Percentiles rank a stretch among this genome's conserved stretches.
These are phyloP conservation scores for Aspergillus intermedius DNA, from an alignment of 2,329 filamentous ascomycete species.

Conservation along the genomic window DNA sequence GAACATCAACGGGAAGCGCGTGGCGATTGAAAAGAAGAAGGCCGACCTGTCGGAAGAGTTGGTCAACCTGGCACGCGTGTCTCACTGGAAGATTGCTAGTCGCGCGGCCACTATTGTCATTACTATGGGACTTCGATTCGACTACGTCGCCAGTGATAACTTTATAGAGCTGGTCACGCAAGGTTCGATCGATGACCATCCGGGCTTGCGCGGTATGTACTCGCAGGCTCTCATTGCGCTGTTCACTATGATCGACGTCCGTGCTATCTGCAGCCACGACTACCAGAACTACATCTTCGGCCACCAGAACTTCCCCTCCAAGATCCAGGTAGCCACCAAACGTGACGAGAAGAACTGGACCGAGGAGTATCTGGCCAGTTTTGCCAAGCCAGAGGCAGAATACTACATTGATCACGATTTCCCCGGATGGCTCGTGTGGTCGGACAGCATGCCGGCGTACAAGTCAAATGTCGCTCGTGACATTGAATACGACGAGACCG, in stretches of 20 bases:
- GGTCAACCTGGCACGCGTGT: constrained; percentile 65
- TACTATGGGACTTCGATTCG: constrained; percentile 85
- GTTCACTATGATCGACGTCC: constrained; percentile 80
- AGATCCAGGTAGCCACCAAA: constrained; percentile 65
- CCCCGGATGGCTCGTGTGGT: constrained; percentile 95
- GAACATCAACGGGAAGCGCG: constrained; percentile 68
- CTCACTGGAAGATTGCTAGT: constrained; percentile 95
- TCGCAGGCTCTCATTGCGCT: constrained; percentile 69
- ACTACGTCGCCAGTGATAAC: constrained; percentile 71
- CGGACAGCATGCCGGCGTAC: constrained; percentile 74
- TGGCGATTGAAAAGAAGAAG: constrained; percentile 77
- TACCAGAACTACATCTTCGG: constrained; percentile 82
- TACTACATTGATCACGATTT: constrained; percentile 90
- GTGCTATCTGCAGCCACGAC: constrained; percentile 76
- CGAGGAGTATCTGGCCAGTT: constrained; percentile 66
- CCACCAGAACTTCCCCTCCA: constrained; percentile 70
- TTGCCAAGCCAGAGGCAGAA: constrained; percentile 69
- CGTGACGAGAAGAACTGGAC: constrained; percentile 76
- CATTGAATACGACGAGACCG: constrained; percentile 74
- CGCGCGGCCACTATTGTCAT: constrained; percentile 85
- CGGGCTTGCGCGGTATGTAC: constrained; percentile 74
- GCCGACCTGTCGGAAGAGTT: constrained; percentile 72
- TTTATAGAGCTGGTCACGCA: constrained; percentile 76
- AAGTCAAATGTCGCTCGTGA: constrained; percentile 59
- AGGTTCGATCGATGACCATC: constrained; percentile 85